Evolutionary conservation across 2,329 filamentous ascomycete species (phyloP).

Genomic region (Torrubiella hemipterigena): DNA sequence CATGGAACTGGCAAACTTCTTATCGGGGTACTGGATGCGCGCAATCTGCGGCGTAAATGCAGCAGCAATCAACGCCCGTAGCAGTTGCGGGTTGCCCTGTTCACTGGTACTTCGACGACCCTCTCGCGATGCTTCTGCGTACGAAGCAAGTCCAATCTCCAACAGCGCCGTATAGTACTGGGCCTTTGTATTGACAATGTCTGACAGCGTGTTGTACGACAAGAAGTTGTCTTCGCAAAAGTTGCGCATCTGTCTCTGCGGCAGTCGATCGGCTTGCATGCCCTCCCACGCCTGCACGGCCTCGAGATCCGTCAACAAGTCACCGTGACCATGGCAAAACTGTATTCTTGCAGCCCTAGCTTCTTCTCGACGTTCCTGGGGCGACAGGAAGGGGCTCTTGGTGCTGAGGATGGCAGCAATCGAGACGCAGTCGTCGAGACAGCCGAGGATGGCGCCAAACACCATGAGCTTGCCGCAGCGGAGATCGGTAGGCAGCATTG

Average conservation of each 20-base stretch:
- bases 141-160: slow-evolving; percentile 68
- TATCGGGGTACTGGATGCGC: slow-evolving; percentile 85
- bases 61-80: slow-evolving; percentile 60
- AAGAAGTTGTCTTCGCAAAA: slow-evolving; percentile 86
- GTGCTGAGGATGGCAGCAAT: slow-evolving; percentile 90
- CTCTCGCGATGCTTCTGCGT: slow-evolving; percentile 18
- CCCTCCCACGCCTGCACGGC: slow-evolving; percentile 75
- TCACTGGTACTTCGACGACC: slow-evolving; percentile 10
- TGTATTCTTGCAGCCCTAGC: slow-evolving; percentile 62
- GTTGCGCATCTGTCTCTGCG: slow-evolving; percentile 50
- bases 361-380: slow-evolving; percentile 70
- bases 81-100: slow-evolving; percentile 31
- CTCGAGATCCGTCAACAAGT: slow-evolving; percentile 74
- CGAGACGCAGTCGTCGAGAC: slow-evolving; percentile 75
- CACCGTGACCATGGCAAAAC: slow-evolving; percentile 71
- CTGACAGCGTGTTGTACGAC: slow-evolving; percentile 68
- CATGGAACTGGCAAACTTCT: slow-evolving; percentile 82
- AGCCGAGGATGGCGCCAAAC: slow-evolving; percentile 87
- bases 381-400: slow-evolving; percentile 75
- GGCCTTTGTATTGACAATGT: slow-evolving; percentile 74
- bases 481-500: slow-evolving; percentile 87
- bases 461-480: slow-evolving; percentile 92
- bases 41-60: slow-evolving; percentile 79
- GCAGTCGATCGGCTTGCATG: slow-evolving; percentile 44
- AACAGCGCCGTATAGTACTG: slow-evolving; percentile 80